Conservation (phyloP, 2,329 filamentous ascomycete genomes). For the Hortaea werneckii region DNA sequence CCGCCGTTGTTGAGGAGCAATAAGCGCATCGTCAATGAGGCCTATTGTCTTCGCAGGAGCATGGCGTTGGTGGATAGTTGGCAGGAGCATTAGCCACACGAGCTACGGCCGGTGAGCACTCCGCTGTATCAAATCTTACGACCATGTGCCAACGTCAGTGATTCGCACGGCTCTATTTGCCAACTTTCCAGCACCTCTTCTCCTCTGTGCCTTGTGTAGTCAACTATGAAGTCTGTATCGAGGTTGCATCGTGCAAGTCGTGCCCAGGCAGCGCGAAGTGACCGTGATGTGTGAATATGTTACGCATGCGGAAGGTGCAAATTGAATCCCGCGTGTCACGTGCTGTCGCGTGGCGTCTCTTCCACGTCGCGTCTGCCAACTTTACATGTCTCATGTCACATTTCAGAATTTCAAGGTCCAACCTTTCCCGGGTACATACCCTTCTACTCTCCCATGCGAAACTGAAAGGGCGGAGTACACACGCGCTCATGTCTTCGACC, state of each 20-base stretch:
- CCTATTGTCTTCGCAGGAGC: background rate
- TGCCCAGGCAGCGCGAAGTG: too few species aligned
- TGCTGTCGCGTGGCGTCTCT: background rate
- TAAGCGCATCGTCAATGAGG: constrained; percentile 16
- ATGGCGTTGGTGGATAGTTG: background rate
- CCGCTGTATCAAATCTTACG: background rate
- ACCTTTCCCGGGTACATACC: too few species aligned
- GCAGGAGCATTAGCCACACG: background rate
- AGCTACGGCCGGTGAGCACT: background rate
- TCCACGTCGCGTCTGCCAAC: background rate
- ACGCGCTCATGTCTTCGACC: background rate
- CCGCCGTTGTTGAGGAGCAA: constrained; percentile 67
- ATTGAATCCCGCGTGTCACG: background rate
- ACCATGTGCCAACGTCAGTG: too few species aligned
- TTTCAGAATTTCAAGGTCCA: background rate
- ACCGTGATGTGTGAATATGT: too few species aligned
- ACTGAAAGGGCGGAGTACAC: too few species aligned
- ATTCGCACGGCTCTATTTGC: too few species aligned
- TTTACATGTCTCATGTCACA: background rate
- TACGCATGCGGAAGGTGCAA: too few species aligned
- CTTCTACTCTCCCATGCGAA: too few species aligned
- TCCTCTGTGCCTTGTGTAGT: too few species aligned
- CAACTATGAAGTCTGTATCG: too few species aligned
- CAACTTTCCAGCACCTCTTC: too few species aligned
- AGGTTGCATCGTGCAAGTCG: too few species aligned